Conservation (phyloP, 495 filamentous ascomycete genomes). For the Hapsidospora chrysogenum region DNA sequence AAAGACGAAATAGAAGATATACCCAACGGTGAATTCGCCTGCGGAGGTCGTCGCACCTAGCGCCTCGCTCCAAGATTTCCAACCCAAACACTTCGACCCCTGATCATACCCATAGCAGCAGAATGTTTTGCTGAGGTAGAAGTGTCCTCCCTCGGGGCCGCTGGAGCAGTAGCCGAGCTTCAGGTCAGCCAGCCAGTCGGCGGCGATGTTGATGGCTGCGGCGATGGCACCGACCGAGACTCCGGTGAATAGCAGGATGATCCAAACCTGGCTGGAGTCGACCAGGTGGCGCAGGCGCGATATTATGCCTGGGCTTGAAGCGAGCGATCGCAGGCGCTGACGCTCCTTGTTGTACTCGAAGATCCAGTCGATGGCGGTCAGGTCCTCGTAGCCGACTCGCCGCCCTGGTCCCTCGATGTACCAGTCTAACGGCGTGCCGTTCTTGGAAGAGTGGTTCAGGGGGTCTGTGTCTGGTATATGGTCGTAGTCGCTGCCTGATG, state of each 20-base stretch:
- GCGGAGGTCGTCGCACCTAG: slow-evolving; percentile 44
- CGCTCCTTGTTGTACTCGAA: slow-evolving; percentile 97
- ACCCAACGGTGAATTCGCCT: slow-evolving; percentile 67
- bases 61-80: slow-evolving; percentile 71
- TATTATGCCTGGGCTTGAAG: slow-evolving; percentile 42
- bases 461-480: not conserved
- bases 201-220: slow-evolving; percentile 79
- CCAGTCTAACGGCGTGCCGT: slow-evolving; percentile 61
- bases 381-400: slow-evolving; percentile 85
- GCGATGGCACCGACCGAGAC: slow-evolving; percentile 70
- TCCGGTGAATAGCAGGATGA: slow-evolving; percentile 60
- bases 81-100: slow-evolving; percentile 59
- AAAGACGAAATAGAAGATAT: slow-evolving; percentile 67
- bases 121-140: slow-evolving; percentile 80
- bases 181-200: slow-evolving; percentile 84
- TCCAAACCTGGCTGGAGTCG: slow-evolving; percentile 83
- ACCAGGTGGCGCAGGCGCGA: slow-evolving; percentile 55
- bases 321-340: slow-evolving; percentile 63
- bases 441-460: slow-evolving; percentile 30
- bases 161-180: slow-evolving; percentile 81
- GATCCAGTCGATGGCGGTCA: slow-evolving; percentile 98
- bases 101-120: slow-evolving; percentile 87
- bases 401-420: slow-evolving; percentile 80
- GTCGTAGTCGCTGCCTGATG: not conserved
- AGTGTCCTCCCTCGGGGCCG: slow-evolving; percentile 57